Base-by-base conservation (phyloP, 768 basidiomycete genomes). In the Mycena amicta region DNA sequence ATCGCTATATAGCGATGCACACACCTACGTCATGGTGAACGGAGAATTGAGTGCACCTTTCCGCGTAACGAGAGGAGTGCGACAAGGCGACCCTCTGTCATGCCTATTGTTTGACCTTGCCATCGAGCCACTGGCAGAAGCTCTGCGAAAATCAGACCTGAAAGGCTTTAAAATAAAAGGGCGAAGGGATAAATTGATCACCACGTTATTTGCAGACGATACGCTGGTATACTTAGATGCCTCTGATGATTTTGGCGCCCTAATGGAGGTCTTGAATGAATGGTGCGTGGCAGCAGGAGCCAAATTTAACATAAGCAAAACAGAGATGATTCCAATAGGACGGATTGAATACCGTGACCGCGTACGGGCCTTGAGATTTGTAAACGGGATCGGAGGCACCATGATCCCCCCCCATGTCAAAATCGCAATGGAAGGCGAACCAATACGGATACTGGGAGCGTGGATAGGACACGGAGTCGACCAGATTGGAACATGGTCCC, bases 201-300 rank as follows among this genome's bases (percentile, higher is more conserved):
- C 66, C 5, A 71, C 63, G 1, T 70, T 80, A 0, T 80, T 77
- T 59, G 75, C 77, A 0, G 75, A 80, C 59, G 76, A 80, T 60
- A 78, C 76, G 5, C 71, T 70, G 2, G 70, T 70, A 0, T 76
- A 66, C 62, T 70, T 80, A 1, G 63, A 61, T 3, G 61, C 66
- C 40, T 15, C 58, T 0, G 77, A 80, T 50, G 45, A 64, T n/a
- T 13, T 70, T 70, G 8, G 39, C 43, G 53, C 50, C 0, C 69
- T 81, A 0, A 25, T 62, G 2, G 0, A 28, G 0, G 66, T 79
- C 2, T 74, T 80, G 0, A 25, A 68, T 0, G 30, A 39, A 0
- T 83, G 80, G 80, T 82, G 76, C 57, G 25, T 25, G 0, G 75
- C 71, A 16, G 74, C 74, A 13, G 63, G 70, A 0, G 79, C 78